Conservation (phyloP, 148 eudicot species). For the Rheum nobile region DNA sequence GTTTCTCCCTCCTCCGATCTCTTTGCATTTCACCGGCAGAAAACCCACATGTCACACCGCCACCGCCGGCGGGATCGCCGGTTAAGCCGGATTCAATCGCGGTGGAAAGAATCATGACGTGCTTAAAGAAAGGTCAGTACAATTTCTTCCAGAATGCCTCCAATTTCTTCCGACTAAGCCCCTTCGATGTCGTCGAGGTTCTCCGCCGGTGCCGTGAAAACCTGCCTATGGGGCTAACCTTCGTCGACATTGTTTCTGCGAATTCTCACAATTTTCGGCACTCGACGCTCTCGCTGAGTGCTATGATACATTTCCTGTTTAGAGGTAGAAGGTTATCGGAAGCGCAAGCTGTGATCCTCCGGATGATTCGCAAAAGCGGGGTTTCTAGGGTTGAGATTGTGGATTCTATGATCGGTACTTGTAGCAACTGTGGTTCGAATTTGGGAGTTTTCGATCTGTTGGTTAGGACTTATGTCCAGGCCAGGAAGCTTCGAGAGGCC, state of each 20-base stretch:
- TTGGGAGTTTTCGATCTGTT: constrained; percentile 59
- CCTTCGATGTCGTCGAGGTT: constrained; percentile 2
- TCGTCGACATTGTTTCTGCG: constrained; percentile 33
- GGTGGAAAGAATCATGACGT: constrained; percentile 4
- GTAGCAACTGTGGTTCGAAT: constrained; percentile 29
- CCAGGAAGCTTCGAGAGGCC: constrained; percentile 68
- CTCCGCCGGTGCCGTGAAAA: constrained; percentile 29
- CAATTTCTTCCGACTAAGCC: constrained; percentile 2
- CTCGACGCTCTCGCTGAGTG: constrained; percentile 39
- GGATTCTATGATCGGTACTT: constrained; percentile 35
- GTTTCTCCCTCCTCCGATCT: constrained; percentile 1
- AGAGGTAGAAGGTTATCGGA: constrained; percentile 45
- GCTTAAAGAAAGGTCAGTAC: constrained; percentile 7
- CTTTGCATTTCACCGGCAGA: background rate
- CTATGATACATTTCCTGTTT: constrained; percentile 37
- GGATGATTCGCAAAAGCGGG: constrained; percentile 62
- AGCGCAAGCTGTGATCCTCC: constrained; percentile 58
- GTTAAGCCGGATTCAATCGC: constrained; percentile 1
- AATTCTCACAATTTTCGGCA: constrained; percentile 52
- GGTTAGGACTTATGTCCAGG: constrained; percentile 78
- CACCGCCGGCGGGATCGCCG: background rate
- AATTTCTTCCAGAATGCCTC: constrained; percentile 3
- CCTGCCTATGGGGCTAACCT: constrained; percentile 34
- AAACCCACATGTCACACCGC: background rate
- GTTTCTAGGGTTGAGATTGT: constrained; percentile 56